phyloP scores from a whole-genome alignment of 2,329 filamentous ascomycete species.

The Myriosclerotinia duriaeana region DNA sequence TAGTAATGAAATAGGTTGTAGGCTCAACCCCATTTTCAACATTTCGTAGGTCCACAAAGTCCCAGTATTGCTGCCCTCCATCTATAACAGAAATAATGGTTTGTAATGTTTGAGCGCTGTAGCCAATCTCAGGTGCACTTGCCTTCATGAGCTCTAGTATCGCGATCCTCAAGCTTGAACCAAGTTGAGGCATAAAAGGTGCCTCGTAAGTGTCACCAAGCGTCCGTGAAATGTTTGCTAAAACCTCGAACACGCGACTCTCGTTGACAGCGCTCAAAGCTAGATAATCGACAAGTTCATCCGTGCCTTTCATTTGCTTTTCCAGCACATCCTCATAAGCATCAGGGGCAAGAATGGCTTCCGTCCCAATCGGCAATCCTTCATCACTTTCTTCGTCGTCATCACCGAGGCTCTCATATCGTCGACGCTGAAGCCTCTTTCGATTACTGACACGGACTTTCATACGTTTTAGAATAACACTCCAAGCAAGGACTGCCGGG shows the following conservation, averaged over 20 bases:
- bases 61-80: slow-evolving; percentile 40
- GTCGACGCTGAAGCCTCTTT: slow-evolving; percentile 19
- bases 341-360: slow-evolving; percentile 46
- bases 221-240: slow-evolving; percentile 47
- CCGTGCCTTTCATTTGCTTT: slow-evolving; percentile 43
- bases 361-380: slow-evolving; percentile 43
- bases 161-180: slow-evolving; percentile 42
- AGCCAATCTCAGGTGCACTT: slow-evolving; percentile 38
- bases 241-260: slow-evolving; percentile 50
- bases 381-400: slow-evolving; percentile 49
- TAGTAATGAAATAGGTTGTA: slow-evolving; percentile 47
- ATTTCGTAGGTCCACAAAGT: slow-evolving; percentile 33
- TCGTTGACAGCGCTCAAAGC: slow-evolving; percentile 48
- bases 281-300: slow-evolving; percentile 47
- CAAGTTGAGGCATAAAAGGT: slow-evolving; percentile 45
- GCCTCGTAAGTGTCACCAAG: slow-evolving; percentile 42
- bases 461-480: slow-evolving; percentile 70
- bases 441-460: slow-evolving; percentile 20
- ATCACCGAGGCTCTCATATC: slow-evolving; percentile 16
- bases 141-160: slow-evolving; percentile 41
- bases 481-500: slow-evolving; percentile 79
- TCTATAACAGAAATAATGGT: slow-evolving; percentile 38
- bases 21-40: slow-evolving; percentile 51
- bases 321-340: slow-evolving; percentile 49
- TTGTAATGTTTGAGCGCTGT: slow-evolving; percentile 41